Evolutionary conservation across 2,329 filamentous ascomycete genomes (phyloP).

Genomic region (Sporothrix schenckii): DNA sequence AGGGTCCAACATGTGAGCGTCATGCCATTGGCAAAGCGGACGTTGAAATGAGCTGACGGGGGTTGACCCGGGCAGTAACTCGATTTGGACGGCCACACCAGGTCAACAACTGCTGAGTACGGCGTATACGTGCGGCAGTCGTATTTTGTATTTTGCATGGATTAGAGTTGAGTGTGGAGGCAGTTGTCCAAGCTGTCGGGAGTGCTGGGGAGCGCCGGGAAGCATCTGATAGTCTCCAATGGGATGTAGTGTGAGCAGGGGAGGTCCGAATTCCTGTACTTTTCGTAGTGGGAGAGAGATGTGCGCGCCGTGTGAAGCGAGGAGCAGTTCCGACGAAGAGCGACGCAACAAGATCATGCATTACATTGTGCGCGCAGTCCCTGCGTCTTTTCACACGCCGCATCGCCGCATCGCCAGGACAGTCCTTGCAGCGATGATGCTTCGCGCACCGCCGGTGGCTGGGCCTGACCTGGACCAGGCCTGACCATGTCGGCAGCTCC

Average conservation of each 20-base stretch:
- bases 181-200: constrained; percentile 29
- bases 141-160: constrained; percentile 25
- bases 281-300: neutral
- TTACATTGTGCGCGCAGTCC: neutral
- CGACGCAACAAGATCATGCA: constrained; percentile 4
- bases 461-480: neutral
- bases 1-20: constrained; percentile 9
- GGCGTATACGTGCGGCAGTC: constrained; percentile 13
- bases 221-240: neutral
- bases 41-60: neutral
- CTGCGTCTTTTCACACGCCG: constrained; percentile 17
- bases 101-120: no score
- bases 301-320: constrained; percentile 18
- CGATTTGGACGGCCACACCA: constrained; percentile 15
- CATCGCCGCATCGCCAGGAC: neutral
- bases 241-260: neutral
- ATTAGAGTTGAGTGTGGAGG: neutral
- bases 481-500: constrained; percentile 39
- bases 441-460: constrained; percentile 5
- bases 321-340: constrained; percentile 3
- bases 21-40: constrained; percentile 7
- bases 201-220: constrained; percentile 4
- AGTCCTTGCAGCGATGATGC: constrained; percentile 20
- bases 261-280: neutral
- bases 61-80: constrained; percentile 23